Evolutionary conservation across 768 basidiomycete species (phyloP), one percentile per base, ranked within the genome.

Genomic region (Fibroporia radiculosa): DNA sequence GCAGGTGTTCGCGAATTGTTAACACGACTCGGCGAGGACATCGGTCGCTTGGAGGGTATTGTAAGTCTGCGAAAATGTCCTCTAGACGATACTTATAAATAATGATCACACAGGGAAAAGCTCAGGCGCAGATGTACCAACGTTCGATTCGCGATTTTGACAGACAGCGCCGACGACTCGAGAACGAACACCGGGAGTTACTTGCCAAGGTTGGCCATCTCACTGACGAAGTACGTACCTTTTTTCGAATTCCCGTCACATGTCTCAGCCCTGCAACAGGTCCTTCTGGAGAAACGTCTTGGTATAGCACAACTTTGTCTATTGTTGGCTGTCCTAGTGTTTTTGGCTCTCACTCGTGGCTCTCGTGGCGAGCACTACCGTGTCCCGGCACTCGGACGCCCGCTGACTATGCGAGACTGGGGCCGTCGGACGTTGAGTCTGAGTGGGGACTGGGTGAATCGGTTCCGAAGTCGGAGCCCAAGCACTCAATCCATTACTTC

Each of bases 291-390:
- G 63, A 93, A 95, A 55, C 82, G 91, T 2, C 75, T 96, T 0
- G 84, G 92, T 2, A 79, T 96, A 18, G 86, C 85, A 0, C 93
- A 98, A 56, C 73, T 97, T 0, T 81, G 84, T 58, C 72, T 93
- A 5, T 71, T 95, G 4, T 70, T 96, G 3, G 77, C 83, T 0
- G 83, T 96, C 8, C 74, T 95, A 16, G 69, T 92, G 11, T 92
- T 96, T 60, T 85, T 95, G 64, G 78, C 83, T 14, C 71, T 95
- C 41, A 93, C 91, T 3, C 77, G 91, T 4, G 88, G 89, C 6
- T 84, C 79, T 1, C 58, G 56, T n/a, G 58, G 59, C 18, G 65
- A 66, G 43, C 49, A 49, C 19, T 34, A 24, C n/a, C 23, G 19
- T 25, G 28, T n/a, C 39, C n/a, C 28, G 28, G 27, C 44, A 19